Conservation (phyloP, 352 stramenopile genomes). For the Phytopythium helicoides region DNA sequence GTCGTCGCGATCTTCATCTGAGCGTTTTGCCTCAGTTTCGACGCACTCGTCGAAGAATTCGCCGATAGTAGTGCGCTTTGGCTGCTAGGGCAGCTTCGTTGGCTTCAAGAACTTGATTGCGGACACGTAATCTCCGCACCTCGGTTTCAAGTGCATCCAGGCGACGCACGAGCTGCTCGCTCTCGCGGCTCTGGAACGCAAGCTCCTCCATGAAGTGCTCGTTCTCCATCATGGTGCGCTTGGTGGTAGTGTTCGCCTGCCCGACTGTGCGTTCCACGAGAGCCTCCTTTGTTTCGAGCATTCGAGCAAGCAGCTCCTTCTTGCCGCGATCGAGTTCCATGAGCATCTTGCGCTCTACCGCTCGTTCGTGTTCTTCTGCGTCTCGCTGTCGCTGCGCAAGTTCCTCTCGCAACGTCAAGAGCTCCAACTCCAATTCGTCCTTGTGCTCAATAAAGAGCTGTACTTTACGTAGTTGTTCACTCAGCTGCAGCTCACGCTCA, state of each 20-base stretch:
- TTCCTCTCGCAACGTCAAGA: conserved; percentile 29
- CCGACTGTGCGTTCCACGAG: conserved; percentile 57
- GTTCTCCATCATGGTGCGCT: conserved; percentile 82
- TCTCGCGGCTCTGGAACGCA: conserved; percentile 67
- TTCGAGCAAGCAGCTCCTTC: conserved; percentile 58
- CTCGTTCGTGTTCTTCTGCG: conserved; percentile 33
- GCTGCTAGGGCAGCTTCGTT: conserved; percentile 58
- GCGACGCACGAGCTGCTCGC: conserved; percentile 59
- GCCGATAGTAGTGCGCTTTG: conserved; percentile 74
- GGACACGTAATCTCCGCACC: conserved; percentile 33
- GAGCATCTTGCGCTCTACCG: conserved; percentile 59
- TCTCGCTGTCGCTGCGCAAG: conserved; percentile 24
- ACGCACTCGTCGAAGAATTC: conserved; percentile 56
- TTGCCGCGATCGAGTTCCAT: conserved; percentile 67
- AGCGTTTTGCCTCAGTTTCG: conserved; percentile 1
- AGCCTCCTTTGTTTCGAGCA: conserved; percentile 52
- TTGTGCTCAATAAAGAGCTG: conserved; percentile 59
- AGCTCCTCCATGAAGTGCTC: conserved; percentile 75
- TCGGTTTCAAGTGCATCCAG: conserved; percentile 44
- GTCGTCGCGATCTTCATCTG: neutral
- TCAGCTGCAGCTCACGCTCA: conserved; percentile 12
- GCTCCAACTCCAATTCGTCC: conserved; percentile 34
- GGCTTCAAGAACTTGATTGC: conserved; percentile 47
- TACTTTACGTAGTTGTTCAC: conserved; percentile 44
- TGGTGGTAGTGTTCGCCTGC: conserved; percentile 65